Evolutionary conservation across 176 grass and related monocot species (phyloP), one percentile per base, ranked within the genome.

Genomic region (Raddia guianensis): DNA sequence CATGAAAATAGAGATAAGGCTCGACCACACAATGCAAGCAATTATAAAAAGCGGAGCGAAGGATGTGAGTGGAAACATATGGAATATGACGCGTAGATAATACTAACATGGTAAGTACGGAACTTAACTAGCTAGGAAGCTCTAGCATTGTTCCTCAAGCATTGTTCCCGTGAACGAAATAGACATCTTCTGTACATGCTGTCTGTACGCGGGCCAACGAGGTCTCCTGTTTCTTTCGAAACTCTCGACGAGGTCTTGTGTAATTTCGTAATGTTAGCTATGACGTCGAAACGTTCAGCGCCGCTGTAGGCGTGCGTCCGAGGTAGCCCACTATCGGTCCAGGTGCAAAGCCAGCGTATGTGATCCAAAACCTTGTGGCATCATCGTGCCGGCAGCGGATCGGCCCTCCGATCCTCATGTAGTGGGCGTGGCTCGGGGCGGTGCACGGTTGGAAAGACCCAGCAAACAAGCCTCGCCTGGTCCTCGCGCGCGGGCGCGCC

Each of bases 401-500:
- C 34, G 34, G 37, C 72, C 43, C 7, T 12, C 50, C 37, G 2
- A 40, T 27, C 27, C 27, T 18, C 50, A 14, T 15, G 20, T 12
- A 62, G 59, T 73, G 73, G 75, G 3, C 83, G 65, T 67, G 67
- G 20, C 58, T 18, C 32, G 12, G 73, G 5, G 21, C 63, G 64
- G 65, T 44, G 73, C 32, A 5, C 50, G 56, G 55, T 55, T 7
- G 66, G 65, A 18, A 85, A 16, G 67, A 35, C 57, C 49, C 16
- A 52, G 18, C 16, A 1, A 51, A 13, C 49, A 33, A 7, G 15
- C 9, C 6, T 8, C n/a, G 71, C 35, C 68, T 73, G 75, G 83
- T 78, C 75, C 75, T 49, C 15, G 66, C 50, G 46, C 15, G 66
- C 50, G 46, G 74, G 51, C 59, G 59, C 55, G 72, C 67, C 12